Evolutionary conservation across 1,284 basidiomycete genomes (phyloP).

Genomic region (Phellinidium pouzarii): DNA sequence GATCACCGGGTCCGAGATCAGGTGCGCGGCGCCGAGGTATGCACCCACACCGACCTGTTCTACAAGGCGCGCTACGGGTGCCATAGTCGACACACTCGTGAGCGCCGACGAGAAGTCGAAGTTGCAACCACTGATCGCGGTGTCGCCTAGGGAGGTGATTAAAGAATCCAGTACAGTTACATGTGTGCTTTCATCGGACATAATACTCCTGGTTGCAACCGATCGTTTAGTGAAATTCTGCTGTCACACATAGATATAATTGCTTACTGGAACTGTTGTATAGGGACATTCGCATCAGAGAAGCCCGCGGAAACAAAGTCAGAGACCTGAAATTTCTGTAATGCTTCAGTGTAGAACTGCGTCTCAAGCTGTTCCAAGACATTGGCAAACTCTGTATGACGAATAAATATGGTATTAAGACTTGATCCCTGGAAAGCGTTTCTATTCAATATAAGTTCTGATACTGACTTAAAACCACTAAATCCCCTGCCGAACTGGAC

Average conservation of each 20-base stretch:
- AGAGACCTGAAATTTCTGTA: conserved; percentile 55
- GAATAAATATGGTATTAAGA: conserved; percentile 5
- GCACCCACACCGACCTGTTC: conserved; percentile 75
- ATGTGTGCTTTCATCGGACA: conserved; percentile 60
- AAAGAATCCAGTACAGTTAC: conserved; percentile 43
- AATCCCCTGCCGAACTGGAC: conserved; percentile 33
- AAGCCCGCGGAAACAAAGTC: conserved; percentile 71
- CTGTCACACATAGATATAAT: neutral
- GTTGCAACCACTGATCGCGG: conserved; percentile 49
- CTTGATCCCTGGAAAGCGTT: neutral
- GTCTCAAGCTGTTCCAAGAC: conserved; percentile 70
- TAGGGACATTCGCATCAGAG: conserved; percentile 44
- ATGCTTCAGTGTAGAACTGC: conserved; percentile 61
- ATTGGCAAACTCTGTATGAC: conserved; percentile 58
- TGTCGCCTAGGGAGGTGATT: conserved; percentile 47
- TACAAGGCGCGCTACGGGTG: conserved; percentile 67
- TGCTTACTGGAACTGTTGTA: conserved; percentile 49
- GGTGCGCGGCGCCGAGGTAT: conserved; percentile 71
- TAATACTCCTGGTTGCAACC: conserved; percentile 35
- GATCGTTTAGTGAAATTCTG: neutral
- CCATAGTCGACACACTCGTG: conserved; percentile 65
- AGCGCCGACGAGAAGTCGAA: conserved; percentile 67
- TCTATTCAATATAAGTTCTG: neutral
- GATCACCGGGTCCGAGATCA: conserved; percentile 57
- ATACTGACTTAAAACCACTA: conserved; percentile 56